A percentile compares a stretch with the other conserved stretches of the same genome.
phyloP scores from a whole-genome alignment of 352 stramenopile species.

The Globisporangium solare region DNA sequence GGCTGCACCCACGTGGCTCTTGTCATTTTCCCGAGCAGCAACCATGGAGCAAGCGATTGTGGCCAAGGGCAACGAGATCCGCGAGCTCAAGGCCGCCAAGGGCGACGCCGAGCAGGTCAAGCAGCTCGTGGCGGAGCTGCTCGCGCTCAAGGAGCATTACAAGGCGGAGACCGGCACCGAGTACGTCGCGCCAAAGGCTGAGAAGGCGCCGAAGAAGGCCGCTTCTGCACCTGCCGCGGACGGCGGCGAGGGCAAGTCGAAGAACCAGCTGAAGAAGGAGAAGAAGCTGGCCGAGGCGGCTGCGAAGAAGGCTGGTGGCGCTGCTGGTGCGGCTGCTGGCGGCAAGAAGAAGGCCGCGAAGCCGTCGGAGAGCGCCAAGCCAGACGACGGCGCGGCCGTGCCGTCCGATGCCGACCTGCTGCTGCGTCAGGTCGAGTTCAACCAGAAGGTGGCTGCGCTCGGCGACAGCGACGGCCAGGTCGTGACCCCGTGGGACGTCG shows the following conservation, averaged over 20 bases:
- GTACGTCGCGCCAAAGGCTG: slow-evolving; percentile 41
- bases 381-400: slow-evolving; percentile 48
- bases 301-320: slow-evolving; percentile 26
- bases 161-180: slow-evolving; percentile 72
- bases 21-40: background rate
- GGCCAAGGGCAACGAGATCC: slow-evolving; percentile 71
- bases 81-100: slow-evolving; percentile 76
- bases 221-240: slow-evolving; percentile 2
- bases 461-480: slow-evolving; percentile 62
- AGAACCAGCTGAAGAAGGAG: slow-evolving; percentile 87
- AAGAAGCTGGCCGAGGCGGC: slow-evolving; percentile 71
- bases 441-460: slow-evolving; percentile 55
- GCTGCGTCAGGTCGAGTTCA: slow-evolving; percentile 68
- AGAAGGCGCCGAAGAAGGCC: slow-evolving; percentile 38
- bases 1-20: background rate
- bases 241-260: slow-evolving; percentile 52
- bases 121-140: slow-evolving; percentile 49
- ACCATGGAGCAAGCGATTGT: slow-evolving; percentile 48
- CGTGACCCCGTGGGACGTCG: slow-evolving; percentile 92
- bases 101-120: slow-evolving; percentile 44
- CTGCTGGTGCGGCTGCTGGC: slow-evolving; percentile 5
- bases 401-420: slow-evolving; percentile 56
- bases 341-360: slow-evolving; percentile 40
- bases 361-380: slow-evolving; percentile 69
- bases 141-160: slow-evolving; percentile 75